A percentile compares a stretch with the other conserved stretches of the same genome.
These are phyloP conservation scores for Teratosphaeria destructans DNA, from an alignment of 2,329 filamentous ascomycete genomes.

Conservation along the genomic window DNA sequence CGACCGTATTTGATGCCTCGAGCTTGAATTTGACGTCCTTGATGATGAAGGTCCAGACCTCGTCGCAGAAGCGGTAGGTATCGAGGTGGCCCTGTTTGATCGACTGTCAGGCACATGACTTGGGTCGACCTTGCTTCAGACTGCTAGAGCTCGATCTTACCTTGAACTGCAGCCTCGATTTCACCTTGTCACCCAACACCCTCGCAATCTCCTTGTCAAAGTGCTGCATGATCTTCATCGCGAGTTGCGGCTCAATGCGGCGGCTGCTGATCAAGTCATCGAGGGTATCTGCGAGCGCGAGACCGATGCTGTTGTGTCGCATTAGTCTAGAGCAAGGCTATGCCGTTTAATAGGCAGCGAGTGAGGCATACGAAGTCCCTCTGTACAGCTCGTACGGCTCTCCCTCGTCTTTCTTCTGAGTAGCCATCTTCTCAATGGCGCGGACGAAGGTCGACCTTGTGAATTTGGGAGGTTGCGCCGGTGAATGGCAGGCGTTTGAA, in stretches of 20 bases:
- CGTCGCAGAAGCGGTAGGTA: slow-evolving; percentile 98
- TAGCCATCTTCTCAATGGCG: slow-evolving; percentile 7
- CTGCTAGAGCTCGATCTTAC: slow-evolving; percentile 39
- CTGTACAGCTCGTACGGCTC: slow-evolving; percentile 91
- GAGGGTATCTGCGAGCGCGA: slow-evolving; percentile 88
- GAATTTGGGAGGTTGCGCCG: not conserved
- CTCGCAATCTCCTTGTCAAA: slow-evolving; percentile 92
- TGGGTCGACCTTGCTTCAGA: not conserved
- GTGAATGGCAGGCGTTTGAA: not conserved
- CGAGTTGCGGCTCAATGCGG: slow-evolving; percentile 92
- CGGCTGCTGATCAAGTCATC: slow-evolving; percentile 92
- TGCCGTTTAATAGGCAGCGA: slow-evolving; percentile 8
- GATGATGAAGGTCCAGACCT: slow-evolving; percentile 98
- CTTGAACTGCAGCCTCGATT: slow-evolving; percentile 88
- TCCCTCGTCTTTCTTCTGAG: slow-evolving; percentile 18
- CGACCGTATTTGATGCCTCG: slow-evolving; percentile 56
- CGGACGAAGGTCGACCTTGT: not conserved
- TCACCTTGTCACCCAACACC: slow-evolving; percentile 83
- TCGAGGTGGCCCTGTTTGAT: slow-evolving; percentile 73
- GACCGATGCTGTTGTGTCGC: slow-evolving; percentile 59
- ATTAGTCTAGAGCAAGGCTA: slow-evolving; percentile 6
- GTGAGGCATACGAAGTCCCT: slow-evolving; percentile 77
- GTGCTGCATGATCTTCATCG: slow-evolving; percentile 94
- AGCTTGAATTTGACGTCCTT: slow-evolving; percentile 99
- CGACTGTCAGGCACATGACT: not conserved